phyloP scores from a whole-genome alignment of 805 yeast species.

The Pichia occidentalis region DNA sequence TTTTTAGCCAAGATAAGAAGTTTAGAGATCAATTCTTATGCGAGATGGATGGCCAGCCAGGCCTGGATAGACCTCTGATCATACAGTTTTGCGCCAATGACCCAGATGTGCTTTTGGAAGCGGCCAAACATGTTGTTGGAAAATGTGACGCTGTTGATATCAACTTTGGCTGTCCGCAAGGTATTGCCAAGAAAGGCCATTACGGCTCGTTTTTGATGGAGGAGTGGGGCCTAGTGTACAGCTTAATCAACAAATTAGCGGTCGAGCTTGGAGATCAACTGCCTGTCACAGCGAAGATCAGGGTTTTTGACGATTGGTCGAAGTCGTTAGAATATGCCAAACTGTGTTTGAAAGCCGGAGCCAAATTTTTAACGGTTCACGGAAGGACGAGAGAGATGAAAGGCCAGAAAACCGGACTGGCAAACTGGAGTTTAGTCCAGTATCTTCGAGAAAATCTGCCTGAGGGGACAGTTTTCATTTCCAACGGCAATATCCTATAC shows the following conservation, averaged over 20 bases:
- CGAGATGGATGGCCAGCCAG: constrained; percentile 62
- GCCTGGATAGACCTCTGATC: constrained; percentile 73
- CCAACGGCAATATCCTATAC: constrained; percentile 92
- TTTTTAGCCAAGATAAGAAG: constrained; percentile 78
- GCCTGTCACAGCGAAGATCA: constrained; percentile 93
- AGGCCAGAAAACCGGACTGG: constrained; percentile 92
- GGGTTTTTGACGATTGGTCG: constrained; percentile 79
- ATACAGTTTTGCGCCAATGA: constrained; percentile 98
- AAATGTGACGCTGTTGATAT: constrained; percentile 94
- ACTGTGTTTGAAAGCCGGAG: constrained; percentile 88
- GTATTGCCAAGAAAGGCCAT: constrained; percentile 89
- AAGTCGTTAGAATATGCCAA: constrained; percentile 82
- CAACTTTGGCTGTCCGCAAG: constrained; percentile 97
- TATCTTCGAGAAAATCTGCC: constrained; percentile 75
- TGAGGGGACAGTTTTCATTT: constrained; percentile 75
- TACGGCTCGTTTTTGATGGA: constrained; percentile 97
- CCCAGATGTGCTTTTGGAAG: constrained; percentile 71
- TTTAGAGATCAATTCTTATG: constrained; percentile 74
- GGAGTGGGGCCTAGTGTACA: constrained; percentile 81
- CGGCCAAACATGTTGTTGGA: constrained; percentile 75
- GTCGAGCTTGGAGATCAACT: constrained; percentile 50
- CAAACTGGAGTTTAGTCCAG: constrained; percentile 80
- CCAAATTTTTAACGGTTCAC: constrained; percentile 90
- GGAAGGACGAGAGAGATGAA: constrained; percentile 97
- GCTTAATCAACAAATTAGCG: constrained; percentile 67